phyloP scores from a whole-genome alignment of 306 rosid genomes.

The Pachyrhizus erosus region DNA sequence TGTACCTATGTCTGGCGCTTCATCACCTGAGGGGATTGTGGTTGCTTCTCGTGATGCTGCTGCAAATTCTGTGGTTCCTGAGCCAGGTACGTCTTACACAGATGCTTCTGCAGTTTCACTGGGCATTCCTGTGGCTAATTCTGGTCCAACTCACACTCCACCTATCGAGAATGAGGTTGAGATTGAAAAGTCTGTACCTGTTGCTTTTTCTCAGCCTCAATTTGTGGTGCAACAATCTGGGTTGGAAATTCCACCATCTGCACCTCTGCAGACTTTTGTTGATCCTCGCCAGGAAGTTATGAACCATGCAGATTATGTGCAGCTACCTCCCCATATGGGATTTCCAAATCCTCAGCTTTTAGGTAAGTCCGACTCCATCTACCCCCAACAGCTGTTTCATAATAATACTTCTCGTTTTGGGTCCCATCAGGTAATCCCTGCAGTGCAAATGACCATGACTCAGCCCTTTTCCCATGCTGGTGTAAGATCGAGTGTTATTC shows the following conservation, averaged over 20 bases:
- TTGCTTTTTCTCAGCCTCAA: constrained; percentile 56
- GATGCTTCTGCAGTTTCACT: constrained; percentile 57
- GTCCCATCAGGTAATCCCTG: constrained; percentile 64
- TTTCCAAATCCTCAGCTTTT: constrained; percentile 64
- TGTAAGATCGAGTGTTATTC: constrained; percentile 63
- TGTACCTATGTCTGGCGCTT: constrained; percentile 40
- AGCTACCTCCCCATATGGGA: constrained; percentile 67
- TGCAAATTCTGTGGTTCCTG: constrained; percentile 53
- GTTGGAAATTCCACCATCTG: constrained; percentile 55
- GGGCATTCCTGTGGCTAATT: constrained; percentile 51
- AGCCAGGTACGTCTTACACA: constrained; percentile 51
- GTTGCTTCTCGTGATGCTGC: constrained; percentile 55
- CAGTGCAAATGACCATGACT: constrained; percentile 64
- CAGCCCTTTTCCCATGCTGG: constrained; percentile 62
- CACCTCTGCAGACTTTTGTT: constrained; percentile 59
- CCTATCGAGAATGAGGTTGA: constrained; percentile 60
- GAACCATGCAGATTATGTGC: constrained; percentile 61
- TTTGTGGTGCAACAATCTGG: constrained; percentile 63
- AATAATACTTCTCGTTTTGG: constrained; percentile 50
- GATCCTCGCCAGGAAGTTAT: constrained; percentile 62
- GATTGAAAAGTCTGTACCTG: constrained; percentile 62
- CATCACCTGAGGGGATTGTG: constrained; percentile 52
- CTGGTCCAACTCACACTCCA: constrained; percentile 52
- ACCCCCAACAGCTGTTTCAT: constrained; percentile 60
- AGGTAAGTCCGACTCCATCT: constrained; percentile 58